Percentiles rank a stretch among this genome's conserved stretches.
These are phyloP conservation scores for Neurospora hispaniola DNA, from an alignment of 495 filamentous ascomycete genomes.

Conservation along the genomic window DNA sequence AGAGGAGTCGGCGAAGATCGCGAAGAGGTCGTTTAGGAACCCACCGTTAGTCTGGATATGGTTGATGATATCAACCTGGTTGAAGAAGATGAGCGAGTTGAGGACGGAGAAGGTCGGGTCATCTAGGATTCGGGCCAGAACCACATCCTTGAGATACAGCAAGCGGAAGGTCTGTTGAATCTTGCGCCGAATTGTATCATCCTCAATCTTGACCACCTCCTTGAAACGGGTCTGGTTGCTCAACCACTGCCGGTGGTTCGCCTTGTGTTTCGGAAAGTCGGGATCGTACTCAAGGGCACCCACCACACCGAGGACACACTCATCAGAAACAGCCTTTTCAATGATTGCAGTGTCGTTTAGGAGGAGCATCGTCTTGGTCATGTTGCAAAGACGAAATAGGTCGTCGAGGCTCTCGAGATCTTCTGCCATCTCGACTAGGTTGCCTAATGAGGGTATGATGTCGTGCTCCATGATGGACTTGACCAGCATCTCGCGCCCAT, in stretches of 20 bases:
- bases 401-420: constrained; percentile 79
- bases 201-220: constrained; percentile 88
- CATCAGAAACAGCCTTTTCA: constrained; percentile 83
- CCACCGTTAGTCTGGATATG: constrained; percentile 69
- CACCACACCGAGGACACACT: constrained; percentile 82
- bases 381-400: constrained; percentile 86
- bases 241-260: constrained; percentile 91
- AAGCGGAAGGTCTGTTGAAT: constrained; percentile 93
- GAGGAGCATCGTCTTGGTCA: constrained; percentile 92
- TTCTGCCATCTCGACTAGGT: constrained; percentile 75
- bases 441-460: constrained; percentile 81
- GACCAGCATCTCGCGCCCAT: constrained; percentile 76
- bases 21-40: constrained; percentile 84
- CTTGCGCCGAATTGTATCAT: constrained; percentile 69
- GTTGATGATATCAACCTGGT: constrained; percentile 94
- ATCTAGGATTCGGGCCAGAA: constrained; percentile 89
- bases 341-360: constrained; percentile 93
- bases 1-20: constrained; percentile 62
- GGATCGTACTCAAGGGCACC: constrained; percentile 97
- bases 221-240: constrained; percentile 82
- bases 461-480: constrained; percentile 77
- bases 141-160: constrained; percentile 97
- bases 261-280: constrained; percentile 97
- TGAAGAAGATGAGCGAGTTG: constrained; percentile 97
- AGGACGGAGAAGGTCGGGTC: constrained; percentile 96